phyloP scores from a whole-genome alignment of 352 stramenopile genomes.

The Phytophthora boehmeriae region DNA sequence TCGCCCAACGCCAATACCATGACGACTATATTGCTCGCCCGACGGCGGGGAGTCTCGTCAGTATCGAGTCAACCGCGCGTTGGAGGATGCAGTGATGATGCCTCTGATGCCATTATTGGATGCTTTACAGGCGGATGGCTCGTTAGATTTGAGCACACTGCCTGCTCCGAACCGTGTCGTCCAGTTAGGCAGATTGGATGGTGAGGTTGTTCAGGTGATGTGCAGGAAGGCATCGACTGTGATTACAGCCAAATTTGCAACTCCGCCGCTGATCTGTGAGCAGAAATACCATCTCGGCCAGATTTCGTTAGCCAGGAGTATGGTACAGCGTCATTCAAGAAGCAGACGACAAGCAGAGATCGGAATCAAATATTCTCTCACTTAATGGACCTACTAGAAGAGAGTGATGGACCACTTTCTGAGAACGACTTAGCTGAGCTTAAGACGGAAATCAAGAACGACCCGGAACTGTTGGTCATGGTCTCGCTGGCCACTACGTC shows the following conservation, averaged over 20 bases:
- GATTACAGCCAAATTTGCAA: constrained; percentile 25
- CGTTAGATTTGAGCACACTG: constrained; percentile 6
- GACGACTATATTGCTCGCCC: constrained; percentile 16
- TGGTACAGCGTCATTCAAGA: constrained; percentile 10
- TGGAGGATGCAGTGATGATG: constrained; percentile 32
- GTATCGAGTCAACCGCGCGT: constrained; percentile 14
- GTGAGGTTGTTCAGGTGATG: not conserved
- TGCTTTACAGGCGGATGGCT: constrained; percentile 25
- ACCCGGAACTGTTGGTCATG: constrained; percentile 17
- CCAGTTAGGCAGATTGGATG: not conserved
- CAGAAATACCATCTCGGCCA: constrained; percentile 10
- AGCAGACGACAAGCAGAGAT: not conserved
- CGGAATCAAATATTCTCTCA: constrained; percentile 18
- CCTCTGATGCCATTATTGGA: constrained; percentile 32
- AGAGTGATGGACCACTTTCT: constrained; percentile 10
- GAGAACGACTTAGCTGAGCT: constrained; percentile 1
- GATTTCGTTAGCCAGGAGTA: constrained; percentile 30
- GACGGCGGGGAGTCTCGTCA: constrained; percentile 11
- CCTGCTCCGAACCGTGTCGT: not conserved
- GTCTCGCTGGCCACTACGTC: not conserved
- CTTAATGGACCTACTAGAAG: constrained; percentile 16
- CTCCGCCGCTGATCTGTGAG: not conserved
- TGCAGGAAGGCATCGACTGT: constrained; percentile 7
- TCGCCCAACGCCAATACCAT: constrained; percentile 15
- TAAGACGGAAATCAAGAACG: constrained; percentile 18